Evolutionary conservation across 2,329 filamentous ascomycete genomes (phyloP).

Genomic region (Fusarium sacchari): DNA sequence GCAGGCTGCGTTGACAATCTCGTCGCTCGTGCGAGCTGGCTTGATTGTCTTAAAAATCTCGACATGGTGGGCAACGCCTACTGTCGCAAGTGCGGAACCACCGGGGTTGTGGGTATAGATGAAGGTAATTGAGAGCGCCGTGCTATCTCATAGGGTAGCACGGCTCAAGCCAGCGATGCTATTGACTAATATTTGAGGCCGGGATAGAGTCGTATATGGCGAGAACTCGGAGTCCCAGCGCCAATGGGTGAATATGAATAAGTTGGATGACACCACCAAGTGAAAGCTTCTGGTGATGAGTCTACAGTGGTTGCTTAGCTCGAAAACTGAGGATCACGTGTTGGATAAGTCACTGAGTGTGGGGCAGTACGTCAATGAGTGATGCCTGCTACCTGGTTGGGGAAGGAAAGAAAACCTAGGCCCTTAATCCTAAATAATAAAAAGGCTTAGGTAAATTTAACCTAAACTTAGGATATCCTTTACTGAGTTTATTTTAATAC

Average conservation of each 20-base stretch:
- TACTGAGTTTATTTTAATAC: no score
- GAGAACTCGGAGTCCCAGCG: slow-evolving; percentile 26
- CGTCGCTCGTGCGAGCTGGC: slow-evolving; percentile 71
- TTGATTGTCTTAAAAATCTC: slow-evolving; percentile 72
- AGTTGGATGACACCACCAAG: slow-evolving; percentile 46
- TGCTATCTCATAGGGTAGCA: slow-evolving; percentile 49
- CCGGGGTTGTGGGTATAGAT: slow-evolving; percentile 45
- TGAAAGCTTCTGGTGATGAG: slow-evolving; percentile 44
- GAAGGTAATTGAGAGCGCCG: slow-evolving; percentile 31
- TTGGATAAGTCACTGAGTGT: slow-evolving; percentile 29
- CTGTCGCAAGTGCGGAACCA: slow-evolving; percentile 49
- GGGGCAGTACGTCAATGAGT: slow-evolving; percentile 21
- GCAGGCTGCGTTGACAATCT: slow-evolving; percentile 64
- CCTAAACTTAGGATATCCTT: neutral
- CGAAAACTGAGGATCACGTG: slow-evolving; percentile 49
- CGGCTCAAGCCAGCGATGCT: slow-evolving; percentile 27
- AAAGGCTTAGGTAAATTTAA: neutral
- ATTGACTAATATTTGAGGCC: neutral
- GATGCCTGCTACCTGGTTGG: slow-evolving; percentile 10
- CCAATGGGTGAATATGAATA: slow-evolving; percentile 39
- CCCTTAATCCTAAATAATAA: neutral
- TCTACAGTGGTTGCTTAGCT: slow-evolving; percentile 40
- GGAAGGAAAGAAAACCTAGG: neutral
- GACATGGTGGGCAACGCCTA: slow-evolving; percentile 63
- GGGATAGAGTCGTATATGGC: slow-evolving; percentile 19